These are phyloP conservation scores for Boletellus emodensis DNA, from an alignment of 768 basidiomycete genomes.

Conservation along the genomic window DNA sequence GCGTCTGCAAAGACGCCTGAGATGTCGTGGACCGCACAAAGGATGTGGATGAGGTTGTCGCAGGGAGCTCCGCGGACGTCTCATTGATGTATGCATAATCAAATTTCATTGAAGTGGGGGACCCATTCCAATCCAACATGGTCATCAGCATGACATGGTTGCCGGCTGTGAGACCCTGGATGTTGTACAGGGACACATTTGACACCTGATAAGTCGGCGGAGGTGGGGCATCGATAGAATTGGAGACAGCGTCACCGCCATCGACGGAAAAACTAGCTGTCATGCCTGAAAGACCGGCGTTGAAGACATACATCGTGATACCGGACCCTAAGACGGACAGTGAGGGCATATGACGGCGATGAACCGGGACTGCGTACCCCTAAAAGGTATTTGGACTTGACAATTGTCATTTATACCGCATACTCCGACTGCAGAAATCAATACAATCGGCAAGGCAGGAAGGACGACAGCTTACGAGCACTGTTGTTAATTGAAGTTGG, in stretches of 20 bases:
- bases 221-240: conserved; percentile 2
- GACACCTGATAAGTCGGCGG: conserved; percentile 17
- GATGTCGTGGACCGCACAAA: neutral
- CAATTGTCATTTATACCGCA: conserved; percentile 15
- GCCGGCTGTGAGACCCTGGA: conserved; percentile 15
- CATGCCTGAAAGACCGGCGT: conserved; percentile 18
- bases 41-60: conserved; percentile 1
- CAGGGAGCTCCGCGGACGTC: conserved; percentile 11
- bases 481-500: conserved; percentile 7
- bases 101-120: conserved; percentile 23
- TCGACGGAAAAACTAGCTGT: conserved; percentile 23
- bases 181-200: conserved; percentile 16
- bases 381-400: conserved; percentile 18
- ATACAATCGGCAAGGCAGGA: neutral
- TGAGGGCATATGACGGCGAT: neutral
- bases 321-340: conserved; percentile 16
- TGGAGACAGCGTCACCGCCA: conserved; percentile 2
- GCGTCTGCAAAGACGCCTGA: neutral
- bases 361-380: conserved; percentile 5
- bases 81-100: conserved; percentile 26
- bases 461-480: conserved; percentile 12
- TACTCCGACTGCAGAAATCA: conserved; percentile 10
- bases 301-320: conserved; percentile 26
- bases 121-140: conserved; percentile 17
- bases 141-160: conserved; percentile 22